Evolutionary conservation across 2,329 filamentous ascomycete species (phyloP).

Genomic region (Talaromyces sp.): DNA sequence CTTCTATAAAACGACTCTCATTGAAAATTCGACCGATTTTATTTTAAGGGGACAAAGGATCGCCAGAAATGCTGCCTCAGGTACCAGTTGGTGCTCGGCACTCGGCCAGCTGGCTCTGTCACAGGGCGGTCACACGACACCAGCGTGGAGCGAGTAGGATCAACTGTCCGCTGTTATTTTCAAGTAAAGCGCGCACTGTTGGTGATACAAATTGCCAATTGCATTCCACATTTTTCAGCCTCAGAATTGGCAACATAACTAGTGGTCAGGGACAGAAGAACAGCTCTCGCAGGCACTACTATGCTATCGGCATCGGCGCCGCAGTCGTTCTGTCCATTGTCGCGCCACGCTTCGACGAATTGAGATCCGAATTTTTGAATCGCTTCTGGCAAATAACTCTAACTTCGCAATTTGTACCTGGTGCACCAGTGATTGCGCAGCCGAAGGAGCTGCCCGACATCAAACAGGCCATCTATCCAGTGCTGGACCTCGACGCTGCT

Average conservation of each 20-base stretch:
- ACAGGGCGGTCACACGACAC: not conserved
- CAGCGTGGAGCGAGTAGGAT: not conserved
- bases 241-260: not conserved
- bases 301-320: not conserved
- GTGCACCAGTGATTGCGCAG: not conserved
- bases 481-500: not conserved
- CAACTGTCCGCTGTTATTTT: not conserved
- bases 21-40: not conserved
- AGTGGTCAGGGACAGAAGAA: not conserved
- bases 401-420: not conserved
- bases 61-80: not conserved
- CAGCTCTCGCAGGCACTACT: not conserved
- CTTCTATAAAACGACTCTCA: not conserved
- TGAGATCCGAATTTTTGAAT: not conserved
- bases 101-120: not conserved
- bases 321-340: not conserved
- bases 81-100: not conserved
- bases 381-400: not conserved
- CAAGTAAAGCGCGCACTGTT: not conserved
- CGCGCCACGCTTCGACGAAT: not conserved
- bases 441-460: not conserved
- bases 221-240: not conserved
- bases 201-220: not conserved
- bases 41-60: not conserved
- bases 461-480: not conserved